phyloP scores from a whole-genome alignment of 148 eudicot species.

The Pouteria glomerata region DNA sequence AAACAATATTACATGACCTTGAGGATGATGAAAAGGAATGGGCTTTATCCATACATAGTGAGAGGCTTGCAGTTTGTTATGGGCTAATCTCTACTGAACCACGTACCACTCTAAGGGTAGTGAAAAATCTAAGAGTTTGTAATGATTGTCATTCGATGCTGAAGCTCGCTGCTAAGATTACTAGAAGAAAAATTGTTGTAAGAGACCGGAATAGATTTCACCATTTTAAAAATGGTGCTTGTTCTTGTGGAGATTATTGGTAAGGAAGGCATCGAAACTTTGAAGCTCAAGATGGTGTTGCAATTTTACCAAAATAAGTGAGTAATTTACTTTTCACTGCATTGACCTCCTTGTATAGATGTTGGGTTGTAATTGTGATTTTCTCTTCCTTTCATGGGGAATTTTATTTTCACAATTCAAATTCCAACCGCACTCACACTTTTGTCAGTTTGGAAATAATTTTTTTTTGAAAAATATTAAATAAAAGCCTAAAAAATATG shows the following conservation, averaged over 20 bases:
- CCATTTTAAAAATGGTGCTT: slow-evolving; percentile 4
- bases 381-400: no score
- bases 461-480: no score
- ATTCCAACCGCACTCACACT: no score
- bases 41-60: background rate
- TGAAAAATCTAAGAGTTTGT: slow-evolving; percentile 4
- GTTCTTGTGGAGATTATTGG: slow-evolving; percentile 8
- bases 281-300: no score
- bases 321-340: no score
- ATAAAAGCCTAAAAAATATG: no score
- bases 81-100: slow-evolving; percentile 7
- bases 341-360: no score
- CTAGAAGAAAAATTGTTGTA: background rate
- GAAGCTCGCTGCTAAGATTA: background rate
- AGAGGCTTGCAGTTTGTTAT: background rate
- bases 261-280: background rate
- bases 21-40: background rate
- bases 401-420: no score
- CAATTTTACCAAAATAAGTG: no score
- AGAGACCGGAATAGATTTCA: slow-evolving; percentile 5
- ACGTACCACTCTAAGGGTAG: slow-evolving; percentile 1
- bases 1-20: background rate
- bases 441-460: no score
- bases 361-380: no score
- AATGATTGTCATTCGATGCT: slow-evolving; percentile 4